phyloP scores from a whole-genome alignment of 306 rosid species.

The Malus sieversii region DNA sequence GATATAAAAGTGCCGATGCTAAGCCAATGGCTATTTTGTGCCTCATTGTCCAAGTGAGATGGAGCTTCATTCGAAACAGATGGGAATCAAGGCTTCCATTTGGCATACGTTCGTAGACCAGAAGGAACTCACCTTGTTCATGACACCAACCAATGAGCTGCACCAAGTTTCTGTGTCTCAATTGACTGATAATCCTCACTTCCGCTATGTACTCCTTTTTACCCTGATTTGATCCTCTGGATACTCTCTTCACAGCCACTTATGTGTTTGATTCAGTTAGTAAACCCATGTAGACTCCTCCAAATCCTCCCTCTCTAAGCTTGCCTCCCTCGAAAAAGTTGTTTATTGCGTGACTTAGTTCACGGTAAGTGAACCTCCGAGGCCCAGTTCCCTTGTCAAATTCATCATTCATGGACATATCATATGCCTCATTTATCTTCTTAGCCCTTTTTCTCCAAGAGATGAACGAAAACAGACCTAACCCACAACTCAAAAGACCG shows the following conservation, averaged over 20 bases:
- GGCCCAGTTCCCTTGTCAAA: constrained; percentile 64
- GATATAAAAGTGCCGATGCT: constrained; percentile 56
- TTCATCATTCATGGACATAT: constrained; percentile 46
- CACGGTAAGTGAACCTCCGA: constrained; percentile 45
- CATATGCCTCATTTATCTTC: constrained; percentile 10
- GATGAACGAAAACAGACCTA: constrained; percentile 34
- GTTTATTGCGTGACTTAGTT: constrained; percentile 41
- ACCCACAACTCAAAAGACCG: constrained; percentile 22
- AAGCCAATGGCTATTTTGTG: constrained; percentile 54
- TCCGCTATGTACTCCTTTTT: constrained; percentile 64
- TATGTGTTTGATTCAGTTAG: constrained; percentile 26
- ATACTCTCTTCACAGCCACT: constrained; percentile 66
- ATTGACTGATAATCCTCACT: constrained; percentile 55
- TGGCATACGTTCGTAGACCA: constrained; percentile 60
- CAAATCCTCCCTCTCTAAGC: constrained; percentile 76
- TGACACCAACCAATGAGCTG: constrained; percentile 86
- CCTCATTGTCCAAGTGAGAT: constrained; percentile 46
- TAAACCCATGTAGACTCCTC: constrained; percentile 60
- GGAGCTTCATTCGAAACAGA: constrained; percentile 35
- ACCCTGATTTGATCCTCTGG: constrained; percentile 68
- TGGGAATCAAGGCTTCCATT: constrained; percentile 81
- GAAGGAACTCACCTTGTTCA: constrained; percentile 56
- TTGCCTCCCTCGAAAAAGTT: constrained; percentile 42
- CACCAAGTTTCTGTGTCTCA: constrained; percentile 67
- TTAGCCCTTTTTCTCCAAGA: constrained; percentile 31